Conservation (phyloP, 2,329 filamentous ascomycete genomes). For the Aspergillus latus region DNA sequence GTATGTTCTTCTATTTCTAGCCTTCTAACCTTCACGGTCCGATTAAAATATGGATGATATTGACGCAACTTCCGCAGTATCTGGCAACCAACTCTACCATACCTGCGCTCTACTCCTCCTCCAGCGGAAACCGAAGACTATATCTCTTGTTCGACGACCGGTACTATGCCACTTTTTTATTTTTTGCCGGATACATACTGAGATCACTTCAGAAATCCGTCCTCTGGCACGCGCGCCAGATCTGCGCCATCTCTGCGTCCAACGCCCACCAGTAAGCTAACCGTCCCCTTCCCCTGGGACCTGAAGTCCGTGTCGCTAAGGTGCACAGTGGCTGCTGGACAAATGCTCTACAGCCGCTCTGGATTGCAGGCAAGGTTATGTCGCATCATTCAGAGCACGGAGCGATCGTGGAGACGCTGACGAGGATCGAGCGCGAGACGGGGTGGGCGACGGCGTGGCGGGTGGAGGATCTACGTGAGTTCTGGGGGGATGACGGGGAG, state of each 20-base stretch:
- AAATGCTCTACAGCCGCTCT: constrained; percentile 49
- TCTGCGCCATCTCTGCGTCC: constrained; percentile 48
- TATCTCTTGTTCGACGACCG: constrained; percentile 25
- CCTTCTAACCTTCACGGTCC: no score
- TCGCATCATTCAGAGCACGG: constrained; percentile 45
- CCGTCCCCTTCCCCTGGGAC: no score
- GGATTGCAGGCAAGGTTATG: constrained; percentile 50
- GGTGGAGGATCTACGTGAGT: constrained; percentile 53
- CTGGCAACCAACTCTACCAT: constrained; percentile 39
- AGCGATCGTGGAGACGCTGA: constrained; percentile 51
- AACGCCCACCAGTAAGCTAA: constrained; percentile 42
- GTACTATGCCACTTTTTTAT: constrained; percentile 12
- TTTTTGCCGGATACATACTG: neutral
- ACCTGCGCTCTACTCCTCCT: constrained; percentile 31
- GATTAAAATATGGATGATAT: no score
- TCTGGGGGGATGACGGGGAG: constrained; percentile 48
- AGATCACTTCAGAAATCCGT: constrained; percentile 35
- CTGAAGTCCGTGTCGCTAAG: no score
- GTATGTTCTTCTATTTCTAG: constrained; percentile 17
- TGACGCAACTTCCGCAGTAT: constrained; percentile 20
- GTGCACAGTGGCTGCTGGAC: constrained; percentile 42
- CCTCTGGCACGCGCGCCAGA: constrained; percentile 51
- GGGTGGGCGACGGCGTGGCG: constrained; percentile 57
- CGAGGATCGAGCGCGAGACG: constrained; percentile 53
- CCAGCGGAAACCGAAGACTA: constrained; percentile 31